These are phyloP conservation scores for Leccinum incarnatum DNA, from an alignment of 768 basidiomycete genomes.

Conservation along the genomic window DNA sequence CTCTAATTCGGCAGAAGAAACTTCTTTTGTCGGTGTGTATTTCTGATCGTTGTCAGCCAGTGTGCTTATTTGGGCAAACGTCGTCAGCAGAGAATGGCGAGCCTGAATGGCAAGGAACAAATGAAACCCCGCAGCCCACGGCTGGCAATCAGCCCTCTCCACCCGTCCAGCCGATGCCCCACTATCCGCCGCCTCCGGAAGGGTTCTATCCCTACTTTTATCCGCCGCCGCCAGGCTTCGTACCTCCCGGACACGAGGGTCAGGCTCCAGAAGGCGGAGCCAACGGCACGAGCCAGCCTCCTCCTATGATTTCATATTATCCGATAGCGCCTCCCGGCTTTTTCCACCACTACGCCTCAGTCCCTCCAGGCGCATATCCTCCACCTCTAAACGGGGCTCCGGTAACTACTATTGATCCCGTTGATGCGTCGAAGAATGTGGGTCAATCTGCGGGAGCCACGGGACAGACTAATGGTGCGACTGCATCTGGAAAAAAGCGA, in stretches of 20 bases:
- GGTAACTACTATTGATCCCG: constrained; percentile 27
- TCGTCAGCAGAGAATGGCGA: constrained; percentile 25
- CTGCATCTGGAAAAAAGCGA: constrained; percentile 28
- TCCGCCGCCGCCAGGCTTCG: constrained; percentile 41
- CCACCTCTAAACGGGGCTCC: constrained; percentile 28
- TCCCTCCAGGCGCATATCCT: constrained; percentile 31
- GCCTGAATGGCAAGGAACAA: constrained; percentile 33
- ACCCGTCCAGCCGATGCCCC: constrained; percentile 24
- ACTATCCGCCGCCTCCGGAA: constrained; percentile 39
- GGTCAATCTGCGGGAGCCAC: constrained; percentile 17
- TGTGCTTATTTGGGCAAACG: constrained; percentile 14
- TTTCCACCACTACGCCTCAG: constrained; percentile 36
- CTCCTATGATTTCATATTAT: constrained; percentile 36
- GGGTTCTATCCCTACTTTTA: constrained; percentile 45
- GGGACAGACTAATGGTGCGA: constrained; percentile 18
- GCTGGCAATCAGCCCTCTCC: constrained; percentile 22
- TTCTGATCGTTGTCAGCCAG: constrained; percentile 3
- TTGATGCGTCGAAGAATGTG: constrained; percentile 24
- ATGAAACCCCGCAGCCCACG: constrained; percentile 19
- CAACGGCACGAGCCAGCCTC: constrained; percentile 29
- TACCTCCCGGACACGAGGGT: constrained; percentile 38
- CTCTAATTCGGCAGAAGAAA: constrained; percentile 15
- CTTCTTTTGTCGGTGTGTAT: constrained; percentile 22
- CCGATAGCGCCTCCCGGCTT: constrained; percentile 39
- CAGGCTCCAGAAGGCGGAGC: constrained; percentile 32